Base-by-base conservation (phyloP, 768 basidiomycete species). In the Pleurotus pulmonarius region DNA sequence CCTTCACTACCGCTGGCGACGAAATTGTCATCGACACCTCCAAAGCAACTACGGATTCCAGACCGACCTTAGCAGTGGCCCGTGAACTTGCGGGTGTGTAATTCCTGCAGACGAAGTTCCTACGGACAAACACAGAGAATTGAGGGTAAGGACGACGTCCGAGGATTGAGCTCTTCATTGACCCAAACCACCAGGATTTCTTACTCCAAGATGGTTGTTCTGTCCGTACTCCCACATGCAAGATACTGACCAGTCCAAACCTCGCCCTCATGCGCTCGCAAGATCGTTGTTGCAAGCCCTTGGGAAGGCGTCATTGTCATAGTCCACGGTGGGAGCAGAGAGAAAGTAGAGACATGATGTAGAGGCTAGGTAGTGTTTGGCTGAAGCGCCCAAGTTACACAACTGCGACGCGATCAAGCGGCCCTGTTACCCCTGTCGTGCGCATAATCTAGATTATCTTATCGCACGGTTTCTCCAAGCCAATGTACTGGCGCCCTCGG, bases 1-100 rank as follows among this genome's bases (percentile, higher is more conserved):
- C 96, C 95, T 85, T 98, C 95, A 65, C 94, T 96, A 16, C 96
- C 97, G 65, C 90, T 94, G 59, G 93, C 82, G 51, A 98, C 82
- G 66, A 95, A 94, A 66, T 88, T 92, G 51, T 86, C 88, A 64
- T 90, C 86, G 51, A 87, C 75, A 24, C 95, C 95, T 24, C 95
- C 97, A 70, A 98, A 98, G 66, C 92, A 95, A 69, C 91, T 92
- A 56, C 92, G 84, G 58, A 98, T 90, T 60, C 97, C 85, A 69
- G 92, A 90, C 25, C 82, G 79, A 1, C 85, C 83, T 69, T 96
- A 92, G 25, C 79, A 81, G 59, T 97, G 94, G 5, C 94, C 96
- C 3, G 83, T 83, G 67, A 88, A 96, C 70, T 86, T 93, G 58
- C 89, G 86, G 22, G 83, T 78, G 22, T 81, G 75, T 53, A 98